phyloP scores from a whole-genome alignment of 208 protist genomes.

The Trypanosoma brucei region DNA sequence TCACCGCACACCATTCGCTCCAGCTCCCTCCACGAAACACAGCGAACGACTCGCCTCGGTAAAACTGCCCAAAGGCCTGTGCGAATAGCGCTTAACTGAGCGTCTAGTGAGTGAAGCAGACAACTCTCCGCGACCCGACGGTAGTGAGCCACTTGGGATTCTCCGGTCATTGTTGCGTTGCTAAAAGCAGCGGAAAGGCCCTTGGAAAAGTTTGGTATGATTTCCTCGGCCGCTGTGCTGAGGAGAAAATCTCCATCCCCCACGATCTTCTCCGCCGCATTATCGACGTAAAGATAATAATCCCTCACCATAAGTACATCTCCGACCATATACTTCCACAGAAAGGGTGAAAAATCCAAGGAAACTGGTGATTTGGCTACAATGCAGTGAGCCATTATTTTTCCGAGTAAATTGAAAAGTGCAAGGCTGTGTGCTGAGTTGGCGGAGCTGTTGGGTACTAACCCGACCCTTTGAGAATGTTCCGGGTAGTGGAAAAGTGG shows the following conservation, averaged over 20 bases:
- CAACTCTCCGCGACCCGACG: slow-evolving; percentile 74
- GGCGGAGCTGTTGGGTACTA: slow-evolving; percentile 76
- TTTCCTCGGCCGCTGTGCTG: slow-evolving; percentile 74
- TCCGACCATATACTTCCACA: slow-evolving; percentile 90
- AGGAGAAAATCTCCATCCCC: slow-evolving; percentile 74
- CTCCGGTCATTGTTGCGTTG: slow-evolving; percentile 1
- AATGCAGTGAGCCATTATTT: slow-evolving; percentile 83
- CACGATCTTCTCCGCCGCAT: slow-evolving; percentile 75
- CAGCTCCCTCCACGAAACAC: slow-evolving; percentile 81
- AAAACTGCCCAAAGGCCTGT: slow-evolving; percentile 72
- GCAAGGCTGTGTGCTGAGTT: slow-evolving; percentile 69
- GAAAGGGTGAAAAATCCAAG: slow-evolving; percentile 87
- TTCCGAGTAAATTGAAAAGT: slow-evolving; percentile 87
- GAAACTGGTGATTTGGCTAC: slow-evolving; percentile 64
- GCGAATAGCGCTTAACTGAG: slow-evolving; percentile 78
- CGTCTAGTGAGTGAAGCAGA: slow-evolving; percentile 84
- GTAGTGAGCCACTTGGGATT: slow-evolving; percentile 28
- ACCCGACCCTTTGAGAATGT: slow-evolving; percentile 76
- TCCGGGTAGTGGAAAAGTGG: slow-evolving; percentile 84
- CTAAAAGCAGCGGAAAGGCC: slow-evolving; percentile 17
- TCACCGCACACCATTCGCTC: slow-evolving; percentile 80
- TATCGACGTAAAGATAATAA: slow-evolving; percentile 88
- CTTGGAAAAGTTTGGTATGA: slow-evolving; percentile 71
- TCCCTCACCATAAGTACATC: slow-evolving; percentile 74
- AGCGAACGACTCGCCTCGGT: slow-evolving; percentile 79